Conservation (phyloP, 805 yeast species). For the Zygoascus tannicola region DNA sequence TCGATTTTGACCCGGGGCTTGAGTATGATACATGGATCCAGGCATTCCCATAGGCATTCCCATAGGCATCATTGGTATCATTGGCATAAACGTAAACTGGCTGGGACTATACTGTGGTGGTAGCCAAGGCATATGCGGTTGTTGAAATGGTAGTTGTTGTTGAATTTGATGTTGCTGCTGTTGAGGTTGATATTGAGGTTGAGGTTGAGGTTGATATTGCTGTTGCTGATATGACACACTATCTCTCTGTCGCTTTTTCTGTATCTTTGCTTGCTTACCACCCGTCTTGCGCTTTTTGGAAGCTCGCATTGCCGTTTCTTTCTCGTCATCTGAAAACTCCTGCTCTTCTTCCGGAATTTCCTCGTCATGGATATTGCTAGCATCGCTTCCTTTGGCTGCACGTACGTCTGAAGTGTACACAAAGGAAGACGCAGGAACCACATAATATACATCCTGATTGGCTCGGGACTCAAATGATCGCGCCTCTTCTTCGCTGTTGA, state of each 20-base stretch:
- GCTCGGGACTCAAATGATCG: conserved; percentile 38
- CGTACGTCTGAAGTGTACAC: conserved; percentile 65
- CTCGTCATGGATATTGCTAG: conserved; percentile 90
- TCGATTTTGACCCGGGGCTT: not conserved
- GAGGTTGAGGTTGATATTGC: not conserved
- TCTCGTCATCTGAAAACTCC: conserved; percentile 92
- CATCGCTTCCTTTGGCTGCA: conserved; percentile 78
- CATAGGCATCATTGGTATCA: conserved; percentile 4
- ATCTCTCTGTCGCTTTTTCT: conserved; percentile 20
- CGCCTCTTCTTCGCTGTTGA: conserved; percentile 43
- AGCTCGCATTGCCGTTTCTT: conserved; percentile 63
- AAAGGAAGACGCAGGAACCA: conserved; percentile 74
- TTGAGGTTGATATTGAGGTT: not conserved
- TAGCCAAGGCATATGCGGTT: conserved; percentile 12
- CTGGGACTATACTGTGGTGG: conserved; percentile 9
- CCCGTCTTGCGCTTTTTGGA: conserved; percentile 52
- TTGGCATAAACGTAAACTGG: conserved; percentile 7
- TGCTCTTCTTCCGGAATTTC: conserved; percentile 89
- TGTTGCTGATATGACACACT: not conserved
- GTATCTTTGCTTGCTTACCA: conserved; percentile 22
- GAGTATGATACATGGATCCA: not conserved
- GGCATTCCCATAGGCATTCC: not conserved
- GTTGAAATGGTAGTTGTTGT: not conserved
- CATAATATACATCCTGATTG: conserved; percentile 59
- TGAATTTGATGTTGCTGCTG: conserved; percentile 5